phyloP scores from a whole-genome alignment of 306 rosid genomes.

The Acacia melanoxylon region DNA sequence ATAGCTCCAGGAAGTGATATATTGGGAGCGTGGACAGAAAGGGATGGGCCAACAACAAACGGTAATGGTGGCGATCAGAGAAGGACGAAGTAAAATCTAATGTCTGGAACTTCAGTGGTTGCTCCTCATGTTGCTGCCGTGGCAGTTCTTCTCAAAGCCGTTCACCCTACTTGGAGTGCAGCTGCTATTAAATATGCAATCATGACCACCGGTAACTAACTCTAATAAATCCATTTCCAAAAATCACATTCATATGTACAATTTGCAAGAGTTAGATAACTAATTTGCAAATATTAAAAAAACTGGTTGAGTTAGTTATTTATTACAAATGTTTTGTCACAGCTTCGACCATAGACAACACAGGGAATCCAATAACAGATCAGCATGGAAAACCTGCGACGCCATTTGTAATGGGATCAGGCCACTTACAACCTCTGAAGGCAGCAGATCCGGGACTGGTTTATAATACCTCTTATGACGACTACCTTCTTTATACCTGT shows the following conservation, averaged over 20 bases:
- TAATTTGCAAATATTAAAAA: too few relatives aligned
- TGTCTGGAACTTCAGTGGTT: conserved; percentile 91
- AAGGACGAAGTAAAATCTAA: conserved; percentile 54
- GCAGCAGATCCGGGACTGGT: conserved; percentile 36
- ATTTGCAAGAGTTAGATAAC: too few relatives aligned
- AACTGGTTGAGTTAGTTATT: too few relatives aligned
- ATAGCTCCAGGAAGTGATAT: conserved; percentile 90
- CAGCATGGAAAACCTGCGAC: conserved; percentile 51
- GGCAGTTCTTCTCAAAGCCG: conserved; percentile 73
- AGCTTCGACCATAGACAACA: conserved; percentile 66
- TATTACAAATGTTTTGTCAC: conserved; percentile 3
- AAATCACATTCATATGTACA: background rate
- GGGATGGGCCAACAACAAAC: conserved; percentile 67
- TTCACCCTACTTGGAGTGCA: conserved; percentile 80
- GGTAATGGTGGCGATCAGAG: conserved; percentile 41
- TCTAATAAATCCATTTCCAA: background rate
- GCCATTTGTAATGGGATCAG: conserved; percentile 77
- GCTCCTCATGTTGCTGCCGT: conserved; percentile 74
- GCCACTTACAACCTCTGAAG: conserved; percentile 64
- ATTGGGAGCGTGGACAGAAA: conserved; percentile 83
- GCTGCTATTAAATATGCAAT: conserved; percentile 88
- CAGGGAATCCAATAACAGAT: conserved; percentile 55
- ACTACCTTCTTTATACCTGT: conserved; percentile 44
- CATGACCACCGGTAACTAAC: conserved; percentile 73
- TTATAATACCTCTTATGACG: background rate